A percentile compares a stretch with the other conserved stretches of the same genome.
These are phyloP conservation scores for Eucalyptus grandis DNA, from an alignment of 345 rosid species.

Conservation along the genomic window DNA sequence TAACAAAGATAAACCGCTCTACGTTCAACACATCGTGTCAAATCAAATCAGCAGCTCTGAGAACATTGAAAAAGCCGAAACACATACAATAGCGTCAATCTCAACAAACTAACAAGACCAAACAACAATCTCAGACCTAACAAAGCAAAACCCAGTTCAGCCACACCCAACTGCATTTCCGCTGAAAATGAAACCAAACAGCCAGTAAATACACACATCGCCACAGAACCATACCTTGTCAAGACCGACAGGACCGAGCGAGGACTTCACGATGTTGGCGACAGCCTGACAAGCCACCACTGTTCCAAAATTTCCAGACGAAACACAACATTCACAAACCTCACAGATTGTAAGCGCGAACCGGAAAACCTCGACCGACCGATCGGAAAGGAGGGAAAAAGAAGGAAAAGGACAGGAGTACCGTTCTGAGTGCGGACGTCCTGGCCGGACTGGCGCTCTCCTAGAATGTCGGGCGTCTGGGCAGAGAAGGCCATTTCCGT, in stretches of 20 bases:
- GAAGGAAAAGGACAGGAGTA: neutral
- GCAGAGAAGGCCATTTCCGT: conserved; percentile 41
- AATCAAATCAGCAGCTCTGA: neutral
- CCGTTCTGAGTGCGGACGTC: conserved; percentile 98
- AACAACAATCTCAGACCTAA: neutral
- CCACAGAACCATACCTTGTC: conserved; percentile 54
- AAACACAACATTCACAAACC: neutral
- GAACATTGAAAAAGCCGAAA: neutral
- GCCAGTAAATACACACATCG: neutral
- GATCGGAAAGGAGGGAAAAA: neutral
- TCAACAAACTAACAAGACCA: neutral
- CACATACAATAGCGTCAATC: neutral
- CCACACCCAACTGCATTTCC: neutral
- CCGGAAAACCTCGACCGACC: neutral
- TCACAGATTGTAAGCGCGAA: neutral
- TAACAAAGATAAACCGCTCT: neutral
- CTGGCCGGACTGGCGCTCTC: conserved; percentile 89
- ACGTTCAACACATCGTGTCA: neutral
- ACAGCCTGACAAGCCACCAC: conserved; percentile 96
- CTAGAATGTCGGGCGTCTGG: conserved; percentile 73
- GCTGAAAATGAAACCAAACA: neutral
- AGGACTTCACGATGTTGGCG: conserved; percentile 89
- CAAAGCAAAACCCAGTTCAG: neutral
- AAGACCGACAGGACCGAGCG: conserved; percentile 96
- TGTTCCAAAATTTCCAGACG: neutral